These are phyloP conservation scores for Epichloe typhina DNA, from an alignment of 2,329 filamentous ascomycete genomes.

Conservation along the genomic window DNA sequence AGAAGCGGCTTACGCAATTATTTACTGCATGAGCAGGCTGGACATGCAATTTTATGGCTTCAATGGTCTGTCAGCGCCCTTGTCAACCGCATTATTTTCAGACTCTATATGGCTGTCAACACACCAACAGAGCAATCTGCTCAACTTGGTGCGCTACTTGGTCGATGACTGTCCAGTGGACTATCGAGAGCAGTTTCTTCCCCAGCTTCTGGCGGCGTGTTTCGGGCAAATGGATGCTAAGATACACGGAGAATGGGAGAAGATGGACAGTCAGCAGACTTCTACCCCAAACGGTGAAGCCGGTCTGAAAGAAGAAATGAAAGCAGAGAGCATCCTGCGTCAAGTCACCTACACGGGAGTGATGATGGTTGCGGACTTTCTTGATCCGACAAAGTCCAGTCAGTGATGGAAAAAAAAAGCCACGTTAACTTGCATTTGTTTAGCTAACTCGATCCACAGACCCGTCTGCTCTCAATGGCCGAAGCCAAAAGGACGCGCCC, in stretches of 20 bases:
- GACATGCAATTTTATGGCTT: constrained; percentile 88
- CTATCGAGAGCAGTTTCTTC: constrained; percentile 66
- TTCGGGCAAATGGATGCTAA: constrained; percentile 82
- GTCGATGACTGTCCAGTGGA: constrained; percentile 85
- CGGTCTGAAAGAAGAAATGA: constrained; percentile 87
- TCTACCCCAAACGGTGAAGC: constrained; percentile 59
- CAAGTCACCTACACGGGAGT: constrained; percentile 88
- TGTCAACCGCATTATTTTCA: constrained; percentile 73
- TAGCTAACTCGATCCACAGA: constrained; percentile 3
- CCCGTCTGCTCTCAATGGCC: background rate
- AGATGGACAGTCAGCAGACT: constrained; percentile 50
- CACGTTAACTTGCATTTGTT: background rate
- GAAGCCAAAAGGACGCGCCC: background rate
- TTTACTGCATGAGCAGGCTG: constrained; percentile 84
- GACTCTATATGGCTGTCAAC: constrained; percentile 74
- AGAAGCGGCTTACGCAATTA: constrained; percentile 85
- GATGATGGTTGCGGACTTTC: constrained; percentile 77
- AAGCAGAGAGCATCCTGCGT: constrained; percentile 85
- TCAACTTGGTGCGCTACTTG: constrained; percentile 77
- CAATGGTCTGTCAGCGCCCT: constrained; percentile 63
- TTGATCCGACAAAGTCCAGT: constrained; percentile 62
- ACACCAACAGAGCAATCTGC: constrained; percentile 85
- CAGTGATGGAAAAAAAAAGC: constrained; percentile 17
- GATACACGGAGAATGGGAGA: constrained; percentile 76
- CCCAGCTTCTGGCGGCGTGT: constrained; percentile 66